phyloP scores from a whole-genome alignment of 257 asterid species.

The Eustoma russellianum region DNA sequence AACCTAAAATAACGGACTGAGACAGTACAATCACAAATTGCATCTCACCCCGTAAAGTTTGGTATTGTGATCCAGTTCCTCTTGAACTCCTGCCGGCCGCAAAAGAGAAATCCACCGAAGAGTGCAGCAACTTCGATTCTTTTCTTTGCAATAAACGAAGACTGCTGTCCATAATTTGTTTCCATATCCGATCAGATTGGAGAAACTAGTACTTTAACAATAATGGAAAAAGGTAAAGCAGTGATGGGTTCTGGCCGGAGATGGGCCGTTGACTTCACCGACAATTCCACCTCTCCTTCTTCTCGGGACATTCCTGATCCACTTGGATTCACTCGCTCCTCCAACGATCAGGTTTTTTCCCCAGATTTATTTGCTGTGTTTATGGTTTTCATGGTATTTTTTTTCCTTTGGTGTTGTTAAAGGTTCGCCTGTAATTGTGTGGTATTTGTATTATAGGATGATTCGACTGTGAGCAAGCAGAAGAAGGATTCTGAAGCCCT shows the following conservation, averaged over 20 bases:
- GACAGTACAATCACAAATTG: no score
- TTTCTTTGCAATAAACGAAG: no score
- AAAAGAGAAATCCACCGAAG: no score
- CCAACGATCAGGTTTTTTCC: conserved; percentile 70
- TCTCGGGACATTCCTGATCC: conserved; percentile 84
- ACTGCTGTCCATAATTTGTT: no score
- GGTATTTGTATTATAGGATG: conserved; percentile 39
- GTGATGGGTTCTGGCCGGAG: conserved; percentile 70
- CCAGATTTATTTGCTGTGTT: neutral
- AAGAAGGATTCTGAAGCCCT: conserved; percentile 91
- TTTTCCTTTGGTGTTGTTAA: neutral
- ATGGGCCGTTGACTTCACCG: conserved; percentile 87
- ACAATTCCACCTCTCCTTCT: conserved; percentile 63
- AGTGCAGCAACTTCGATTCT: no score
- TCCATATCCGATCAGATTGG: no score
- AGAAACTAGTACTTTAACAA: neutral
- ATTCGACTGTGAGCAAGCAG: conserved; percentile 62
- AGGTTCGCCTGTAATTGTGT: neutral
- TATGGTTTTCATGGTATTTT: conserved; percentile 3
- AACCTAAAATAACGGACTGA: no score
- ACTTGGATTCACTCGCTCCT: conserved; percentile 71
- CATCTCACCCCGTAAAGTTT: no score
- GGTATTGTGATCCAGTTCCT: no score
- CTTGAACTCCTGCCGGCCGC: no score
- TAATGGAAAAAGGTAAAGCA: conserved; percentile 78